Evolutionary conservation across 441 rosid species (phyloP).

Genomic region (Bocquillonia castaneifolia): DNA sequence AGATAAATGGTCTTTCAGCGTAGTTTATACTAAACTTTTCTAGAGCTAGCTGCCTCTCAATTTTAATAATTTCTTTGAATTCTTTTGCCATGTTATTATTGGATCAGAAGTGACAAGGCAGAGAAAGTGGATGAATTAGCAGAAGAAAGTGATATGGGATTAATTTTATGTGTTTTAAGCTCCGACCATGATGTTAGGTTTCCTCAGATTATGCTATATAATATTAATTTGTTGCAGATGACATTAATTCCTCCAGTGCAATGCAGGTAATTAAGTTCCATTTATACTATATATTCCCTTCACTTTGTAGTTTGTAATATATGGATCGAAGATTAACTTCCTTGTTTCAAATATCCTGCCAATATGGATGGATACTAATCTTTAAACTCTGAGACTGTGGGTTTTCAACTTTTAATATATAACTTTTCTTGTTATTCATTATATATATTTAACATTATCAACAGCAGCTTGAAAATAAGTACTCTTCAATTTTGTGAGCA

Average conservation of each 20-base stretch:
- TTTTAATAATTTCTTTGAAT: conserved; percentile 13
- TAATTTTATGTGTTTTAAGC: conserved; percentile 47
- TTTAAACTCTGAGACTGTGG: neutral
- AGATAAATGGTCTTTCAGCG: too few relatives aligned
- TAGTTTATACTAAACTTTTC: too few relatives aligned
- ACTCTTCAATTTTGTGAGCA: conserved; percentile 22
- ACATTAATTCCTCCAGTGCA: conserved; percentile 44
- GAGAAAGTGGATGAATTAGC: conserved; percentile 22
- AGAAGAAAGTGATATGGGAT: too few relatives aligned
- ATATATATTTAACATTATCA: neutral
- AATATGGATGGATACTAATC: neutral
- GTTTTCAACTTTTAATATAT: too few relatives aligned
- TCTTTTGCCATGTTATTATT: neutral
- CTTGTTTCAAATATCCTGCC: neutral
- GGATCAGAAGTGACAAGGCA: conserved; percentile 7
- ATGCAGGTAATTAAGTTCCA: conserved; percentile 29
- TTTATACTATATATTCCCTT: neutral
- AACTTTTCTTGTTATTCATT: too few relatives aligned
- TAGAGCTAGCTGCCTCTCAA: too few relatives aligned
- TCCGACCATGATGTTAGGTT: conserved; percentile 41
- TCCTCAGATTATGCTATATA: conserved; percentile 40
- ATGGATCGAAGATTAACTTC: too few relatives aligned
- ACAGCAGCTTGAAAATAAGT: neutral
- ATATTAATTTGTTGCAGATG: conserved; percentile 49
- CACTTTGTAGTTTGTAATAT: neutral